phyloP scores from a whole-genome alignment of 2,329 filamentous ascomycete genomes.

The Aspergillus novofumigatus region DNA sequence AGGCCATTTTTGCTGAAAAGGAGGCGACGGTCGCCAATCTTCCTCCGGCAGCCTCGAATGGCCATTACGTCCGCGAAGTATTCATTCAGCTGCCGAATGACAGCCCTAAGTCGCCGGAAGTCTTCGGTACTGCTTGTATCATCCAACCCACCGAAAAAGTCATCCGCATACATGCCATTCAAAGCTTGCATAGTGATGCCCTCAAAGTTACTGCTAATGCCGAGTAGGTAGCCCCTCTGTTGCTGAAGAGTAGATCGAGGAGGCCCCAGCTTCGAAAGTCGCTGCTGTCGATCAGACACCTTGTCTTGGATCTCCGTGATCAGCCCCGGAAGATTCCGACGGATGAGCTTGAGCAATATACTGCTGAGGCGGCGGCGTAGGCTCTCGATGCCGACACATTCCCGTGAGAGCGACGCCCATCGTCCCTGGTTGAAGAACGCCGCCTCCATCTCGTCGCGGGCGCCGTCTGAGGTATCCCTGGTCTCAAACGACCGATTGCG shows the following conservation, averaged over 20 bases:
- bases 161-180: conserved; percentile 39
- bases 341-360: conserved; percentile 29
- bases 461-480: conserved; percentile 15
- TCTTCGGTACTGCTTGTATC: conserved; percentile 13
- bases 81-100: conserved; percentile 23
- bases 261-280: conserved; percentile 21
- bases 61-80: conserved; percentile 25
- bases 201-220: conserved; percentile 37
- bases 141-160: conserved; percentile 34
- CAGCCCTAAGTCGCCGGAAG: conserved; percentile 24
- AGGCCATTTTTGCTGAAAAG: no score
- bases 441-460: conserved; percentile 29
- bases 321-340: conserved; percentile 32
- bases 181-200: conserved; percentile 36
- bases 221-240: conserved; percentile 26
- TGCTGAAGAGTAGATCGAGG: conserved; percentile 21
- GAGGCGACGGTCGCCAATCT: conserved; percentile 3
- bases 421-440: conserved; percentile 30
- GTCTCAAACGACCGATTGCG: conserved; percentile 43
- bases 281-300: conserved; percentile 29
- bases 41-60: conserved; percentile 12
- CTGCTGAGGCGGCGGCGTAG: conserved; percentile 37
- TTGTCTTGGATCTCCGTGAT: conserved; percentile 33
- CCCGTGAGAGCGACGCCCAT: conserved; percentile 22
- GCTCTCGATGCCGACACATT: conserved; percentile 29